These are phyloP conservation scores for Dioszegia hungarica DNA, from an alignment of 768 basidiomycete species.

Conservation along the genomic window DNA sequence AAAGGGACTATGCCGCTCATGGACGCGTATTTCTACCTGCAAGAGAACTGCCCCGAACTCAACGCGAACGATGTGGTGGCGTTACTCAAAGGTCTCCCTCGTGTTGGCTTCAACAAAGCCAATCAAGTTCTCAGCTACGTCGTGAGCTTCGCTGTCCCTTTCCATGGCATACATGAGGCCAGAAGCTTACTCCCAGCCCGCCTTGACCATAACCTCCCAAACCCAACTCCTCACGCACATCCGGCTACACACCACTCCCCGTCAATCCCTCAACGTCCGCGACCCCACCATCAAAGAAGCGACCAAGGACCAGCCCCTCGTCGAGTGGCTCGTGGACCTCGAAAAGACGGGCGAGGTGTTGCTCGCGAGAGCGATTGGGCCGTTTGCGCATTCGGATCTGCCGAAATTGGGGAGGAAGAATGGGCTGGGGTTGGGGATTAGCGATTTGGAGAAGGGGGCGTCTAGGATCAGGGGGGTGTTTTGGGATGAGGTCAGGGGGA, in stretches of 20 bases:
- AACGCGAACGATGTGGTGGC: slow-evolving; percentile 25
- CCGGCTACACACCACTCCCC: slow-evolving; percentile 18
- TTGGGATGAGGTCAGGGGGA: slow-evolving; percentile 38
- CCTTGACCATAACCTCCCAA: slow-evolving; percentile 17
- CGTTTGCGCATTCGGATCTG: slow-evolving; percentile 26
- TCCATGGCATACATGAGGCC: background rate
- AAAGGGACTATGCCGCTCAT: slow-evolving; percentile 2
- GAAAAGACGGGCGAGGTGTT: slow-evolving; percentile 28
- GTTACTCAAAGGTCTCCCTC: slow-evolving; percentile 24
- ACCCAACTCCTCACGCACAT: slow-evolving; percentile 28
- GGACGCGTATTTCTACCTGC: slow-evolving; percentile 4
- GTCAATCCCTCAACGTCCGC: slow-evolving; percentile 6
- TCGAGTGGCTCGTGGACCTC: slow-evolving; percentile 17
- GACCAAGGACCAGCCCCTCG: slow-evolving; percentile 1
- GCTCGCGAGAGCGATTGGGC: slow-evolving; percentile 27
- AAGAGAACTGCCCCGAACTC: slow-evolving; percentile 15
- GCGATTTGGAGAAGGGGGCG: slow-evolving; percentile 20
- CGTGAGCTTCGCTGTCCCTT: slow-evolving; percentile 25
- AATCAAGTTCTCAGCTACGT: slow-evolving; percentile 36
- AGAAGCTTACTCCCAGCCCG: slow-evolving; percentile 19
- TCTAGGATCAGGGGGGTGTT: slow-evolving; percentile 31
- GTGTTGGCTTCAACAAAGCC: slow-evolving; percentile 27
- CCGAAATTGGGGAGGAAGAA: slow-evolving; percentile 31
- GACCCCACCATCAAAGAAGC: slow-evolving; percentile 9
- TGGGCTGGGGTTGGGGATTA: slow-evolving; percentile 24